Evolutionary conservation across 768 basidiomycete species (phyloP), one percentile per base, ranked within the genome.

Genomic region (Suillus luteus): DNA sequence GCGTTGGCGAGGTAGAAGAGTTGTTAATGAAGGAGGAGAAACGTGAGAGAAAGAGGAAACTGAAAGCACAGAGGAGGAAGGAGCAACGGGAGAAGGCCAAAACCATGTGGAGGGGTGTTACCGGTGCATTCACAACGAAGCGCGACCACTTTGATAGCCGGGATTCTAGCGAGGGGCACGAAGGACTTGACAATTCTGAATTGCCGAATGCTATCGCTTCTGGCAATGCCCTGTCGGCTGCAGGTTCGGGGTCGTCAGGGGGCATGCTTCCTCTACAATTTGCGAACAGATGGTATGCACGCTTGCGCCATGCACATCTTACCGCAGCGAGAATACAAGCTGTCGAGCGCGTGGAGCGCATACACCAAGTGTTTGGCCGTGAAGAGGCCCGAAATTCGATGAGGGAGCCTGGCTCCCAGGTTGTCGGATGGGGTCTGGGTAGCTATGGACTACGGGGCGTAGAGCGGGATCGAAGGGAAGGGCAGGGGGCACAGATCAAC

Each of bases 281-380:
- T 40, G 62, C 87, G 11, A 82, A 82, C 64, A 78, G 77, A 17
- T 87, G 86, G 81, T 91, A 83, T 68, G 79, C 81, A 5, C 81
- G 81, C 1, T 74, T 94, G 15, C 84, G 90, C 2, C 84, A 83
- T n/a, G 92, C 85, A 27, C 91, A 94, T 72, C 77, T 86, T 38
- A 79, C 81, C 1, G 92, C 93, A 0, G 87, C 88, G 4, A 83
- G 86, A n/a, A 78, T 81, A 49, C 91, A 92, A 68, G 90, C 90
- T 2, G 81, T 81, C 8, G 90, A 92, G 72, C 83, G 85, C 5
- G 84, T 82, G 2, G 84, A 89, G 70, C 80, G 89, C 37, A 82
- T 91, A 17, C 80, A 87, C n/a, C 84, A 85, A 68, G 80, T 88
- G 49, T 87, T 85, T 60, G 77, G 83, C 15, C 68, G 70, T 6